Conservation (phyloP, 2,329 filamentous ascomycete species). For the Orbilia blumenaviensis region DNA sequence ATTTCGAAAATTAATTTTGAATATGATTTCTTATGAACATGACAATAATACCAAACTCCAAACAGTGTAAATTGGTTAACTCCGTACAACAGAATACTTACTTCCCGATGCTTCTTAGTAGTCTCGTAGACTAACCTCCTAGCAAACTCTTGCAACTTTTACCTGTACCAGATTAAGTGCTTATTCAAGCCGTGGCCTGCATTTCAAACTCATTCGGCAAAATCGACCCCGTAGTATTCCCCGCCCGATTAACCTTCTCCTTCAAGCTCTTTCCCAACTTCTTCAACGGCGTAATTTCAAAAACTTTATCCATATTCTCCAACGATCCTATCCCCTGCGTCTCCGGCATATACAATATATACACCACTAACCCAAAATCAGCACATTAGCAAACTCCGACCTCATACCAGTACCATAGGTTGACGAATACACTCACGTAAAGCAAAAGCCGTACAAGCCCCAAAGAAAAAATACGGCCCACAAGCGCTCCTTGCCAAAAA, state of each 20-base stretch:
- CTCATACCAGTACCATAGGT: too few relatives aligned
- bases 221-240: slow-evolving; percentile 24
- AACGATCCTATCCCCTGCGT: slow-evolving; percentile 47
- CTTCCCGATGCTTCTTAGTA: too few relatives aligned
- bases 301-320: slow-evolving; percentile 53
- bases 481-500: slow-evolving; percentile 59
- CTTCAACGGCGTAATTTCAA: slow-evolving; percentile 49
- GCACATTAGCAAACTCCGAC: background rate
- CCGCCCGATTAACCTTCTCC: slow-evolving; percentile 14
- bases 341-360: slow-evolving; percentile 50
- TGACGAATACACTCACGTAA: slow-evolving; percentile 55
- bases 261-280: slow-evolving; percentile 43
- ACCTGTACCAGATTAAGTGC: too few relatives aligned
- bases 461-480: slow-evolving; percentile 65
- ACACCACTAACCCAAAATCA: slow-evolving; percentile 13
- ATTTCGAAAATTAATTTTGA: too few relatives aligned
- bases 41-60: too few relatives aligned
- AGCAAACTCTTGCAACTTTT: too few relatives aligned
- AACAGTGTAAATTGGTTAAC: too few relatives aligned
- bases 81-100: too few relatives aligned
- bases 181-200: slow-evolving; percentile 3
- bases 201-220: slow-evolving; percentile 47
- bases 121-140: too few relatives aligned
- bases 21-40: too few relatives aligned
- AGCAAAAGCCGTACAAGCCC: slow-evolving; percentile 61